Conservation (phyloP, 2,329 filamentous ascomycete species). For the Daldinia sp. region DNA sequence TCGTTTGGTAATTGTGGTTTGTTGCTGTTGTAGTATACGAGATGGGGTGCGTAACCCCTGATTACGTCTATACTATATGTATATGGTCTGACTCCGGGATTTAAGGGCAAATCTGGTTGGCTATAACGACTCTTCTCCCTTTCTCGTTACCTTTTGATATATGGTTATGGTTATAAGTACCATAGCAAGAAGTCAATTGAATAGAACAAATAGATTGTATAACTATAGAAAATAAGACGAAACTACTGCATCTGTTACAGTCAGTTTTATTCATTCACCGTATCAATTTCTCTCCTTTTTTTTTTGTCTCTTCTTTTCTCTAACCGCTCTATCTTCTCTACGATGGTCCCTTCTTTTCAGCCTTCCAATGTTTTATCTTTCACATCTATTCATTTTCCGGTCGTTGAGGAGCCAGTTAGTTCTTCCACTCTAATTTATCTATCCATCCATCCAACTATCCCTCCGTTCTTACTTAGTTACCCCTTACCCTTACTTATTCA, state of each 20-base stretch:
- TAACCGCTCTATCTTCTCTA: conserved; percentile 3
- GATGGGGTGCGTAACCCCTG: neutral
- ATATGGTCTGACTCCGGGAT: neutral
- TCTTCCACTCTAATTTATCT: neutral
- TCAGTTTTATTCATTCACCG: neutral
- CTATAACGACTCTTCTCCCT: neutral
- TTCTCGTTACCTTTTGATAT: too few relatives aligned
- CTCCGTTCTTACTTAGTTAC: neutral
- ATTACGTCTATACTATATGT: neutral
- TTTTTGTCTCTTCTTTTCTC: conserved; percentile 4
- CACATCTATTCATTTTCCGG: neutral
- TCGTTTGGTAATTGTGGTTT: too few relatives aligned
- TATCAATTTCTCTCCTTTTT: conserved; percentile 6
- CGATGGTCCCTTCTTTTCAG: neutral
- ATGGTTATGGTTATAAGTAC: too few relatives aligned
- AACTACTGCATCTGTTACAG: neutral
- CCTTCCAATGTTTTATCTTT: neutral
- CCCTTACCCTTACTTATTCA: neutral
- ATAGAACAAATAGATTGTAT: too few relatives aligned
- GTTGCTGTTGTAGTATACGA: neutral
- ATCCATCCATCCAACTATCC: neutral
- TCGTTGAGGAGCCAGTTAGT: conserved; percentile 6
- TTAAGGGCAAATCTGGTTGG: neutral
- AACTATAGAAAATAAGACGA: neutral
- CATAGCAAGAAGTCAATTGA: neutral